Base-by-base conservation (phyloP, 148 eudicot species). In the Camellia sinensis region DNA sequence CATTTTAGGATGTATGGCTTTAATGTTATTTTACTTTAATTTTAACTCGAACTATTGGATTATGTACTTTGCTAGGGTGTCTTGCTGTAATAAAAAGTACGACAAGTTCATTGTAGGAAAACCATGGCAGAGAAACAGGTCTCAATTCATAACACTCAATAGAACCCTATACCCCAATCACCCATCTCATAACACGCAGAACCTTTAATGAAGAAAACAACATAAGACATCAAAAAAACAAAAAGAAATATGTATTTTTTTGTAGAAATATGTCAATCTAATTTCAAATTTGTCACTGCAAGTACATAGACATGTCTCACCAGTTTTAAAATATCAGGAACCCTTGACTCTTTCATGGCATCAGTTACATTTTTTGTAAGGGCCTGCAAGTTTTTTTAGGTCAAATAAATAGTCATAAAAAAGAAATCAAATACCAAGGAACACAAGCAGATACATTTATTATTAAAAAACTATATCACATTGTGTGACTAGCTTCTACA, bases 301-400 rank as follows among this genome's bases (percentile, higher is more conserved):
- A 53, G 22, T 75, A 12, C n/a, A 50, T 9, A 62, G 72, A 80
- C 15, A 66, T 37, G 53, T 77, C 92, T 87, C 77, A 96, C 99
- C 93, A 84, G 80, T 78, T 82, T 75, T 72, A 93, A 74, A 77
- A 92, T 86, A 41, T 96, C 99, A 21, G 86, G 52, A 80, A 92
- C 93, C 85, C 91, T 88, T 2, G 97, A 87, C 50, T 92, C 97
- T 81, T 83, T 89, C 99, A 93, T 91, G 29, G 97, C 97, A 83
- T 91, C 95, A 9, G 98, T 93, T 44, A 87, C 85, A 81, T 93
- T 87, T 80, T 82, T 89, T 83, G 65, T 71, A 40, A 96, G 97
- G 84, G 95, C 99, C 99, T 96, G 89, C 79, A 83, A 10, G 76
- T 5, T 11, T 7, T 71, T 77, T 52, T 17, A 46, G 66, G 15